These are phyloP conservation scores for Ophiorrhiza pumila DNA, from an alignment of 257 asterid species.

Conservation along the genomic window DNA sequence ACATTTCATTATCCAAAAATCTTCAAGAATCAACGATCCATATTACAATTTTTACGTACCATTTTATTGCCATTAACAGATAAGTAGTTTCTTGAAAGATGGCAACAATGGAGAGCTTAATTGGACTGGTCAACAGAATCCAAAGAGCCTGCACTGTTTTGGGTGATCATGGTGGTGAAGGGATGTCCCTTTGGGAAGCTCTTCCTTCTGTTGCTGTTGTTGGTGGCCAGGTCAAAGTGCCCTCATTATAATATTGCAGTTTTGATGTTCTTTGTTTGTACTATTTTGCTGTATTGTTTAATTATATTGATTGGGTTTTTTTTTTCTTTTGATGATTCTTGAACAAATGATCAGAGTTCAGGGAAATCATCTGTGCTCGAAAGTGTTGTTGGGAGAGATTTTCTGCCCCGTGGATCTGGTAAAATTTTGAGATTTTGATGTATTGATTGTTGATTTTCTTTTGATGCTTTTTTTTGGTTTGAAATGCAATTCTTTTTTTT, in stretches of 20 bases:
- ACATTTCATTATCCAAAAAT: not conserved
- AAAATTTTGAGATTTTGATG: slow-evolving; percentile 9
- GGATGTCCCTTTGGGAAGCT: slow-evolving; percentile 98
- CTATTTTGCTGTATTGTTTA: not conserved
- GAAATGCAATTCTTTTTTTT: not conserved
- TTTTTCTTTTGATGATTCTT: slow-evolving; percentile 8
- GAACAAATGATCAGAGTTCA: slow-evolving; percentile 55
- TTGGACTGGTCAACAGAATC: slow-evolving; percentile 83
- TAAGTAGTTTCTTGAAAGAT: slow-evolving; percentile 21
- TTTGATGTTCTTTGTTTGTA: not conserved
- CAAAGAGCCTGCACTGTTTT: slow-evolving; percentile 95
- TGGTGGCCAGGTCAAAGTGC: slow-evolving; percentile 80
- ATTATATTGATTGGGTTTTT: not conserved
- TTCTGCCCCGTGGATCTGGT: slow-evolving; percentile 99
- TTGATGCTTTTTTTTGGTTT: not conserved
- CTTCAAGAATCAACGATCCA: not conserved
- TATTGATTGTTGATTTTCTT: not conserved
- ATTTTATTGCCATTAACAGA: not conserved
- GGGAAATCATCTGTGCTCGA: slow-evolving; percentile 96
- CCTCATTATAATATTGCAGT: not conserved
- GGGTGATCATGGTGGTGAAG: slow-evolving; percentile 99
- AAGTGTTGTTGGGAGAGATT: slow-evolving; percentile 97
- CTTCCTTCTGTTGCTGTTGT: slow-evolving; percentile 99
- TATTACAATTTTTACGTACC: not conserved
- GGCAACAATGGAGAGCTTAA: slow-evolving; percentile 96